These are phyloP conservation scores for Microthyrium microscopicum DNA, from an alignment of 2,329 filamentous ascomycete species.

Conservation along the genomic window DNA sequence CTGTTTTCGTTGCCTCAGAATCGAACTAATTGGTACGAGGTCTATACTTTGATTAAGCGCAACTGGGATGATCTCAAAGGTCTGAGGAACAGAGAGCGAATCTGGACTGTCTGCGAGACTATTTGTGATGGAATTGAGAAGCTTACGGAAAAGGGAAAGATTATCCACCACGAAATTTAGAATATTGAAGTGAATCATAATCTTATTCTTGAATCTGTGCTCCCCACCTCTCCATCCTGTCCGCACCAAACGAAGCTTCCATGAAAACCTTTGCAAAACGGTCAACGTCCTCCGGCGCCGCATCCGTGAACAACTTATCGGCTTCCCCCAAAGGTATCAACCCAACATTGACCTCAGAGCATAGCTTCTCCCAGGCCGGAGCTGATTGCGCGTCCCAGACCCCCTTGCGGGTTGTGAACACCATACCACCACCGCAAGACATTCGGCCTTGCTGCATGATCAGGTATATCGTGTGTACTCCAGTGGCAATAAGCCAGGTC, in stretches of 20 bases:
- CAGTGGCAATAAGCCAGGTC: neutral
- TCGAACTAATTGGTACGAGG: too few species aligned
- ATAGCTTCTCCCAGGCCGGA: conserved; percentile 11
- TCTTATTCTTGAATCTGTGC: too few species aligned
- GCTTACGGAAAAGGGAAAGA: too few species aligned
- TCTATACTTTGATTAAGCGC: too few species aligned
- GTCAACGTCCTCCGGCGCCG: neutral
- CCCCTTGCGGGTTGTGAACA: conserved; percentile 14
- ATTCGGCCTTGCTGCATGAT: conserved; percentile 10
- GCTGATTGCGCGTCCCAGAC: conserved; percentile 16
- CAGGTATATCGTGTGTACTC: conserved; percentile 11
- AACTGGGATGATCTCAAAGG: too few species aligned
- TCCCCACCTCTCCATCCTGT: neutral
- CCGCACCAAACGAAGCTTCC: neutral
- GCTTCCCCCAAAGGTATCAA: neutral
- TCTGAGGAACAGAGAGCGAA: too few species aligned
- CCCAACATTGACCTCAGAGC: neutral
- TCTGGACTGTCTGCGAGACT: too few species aligned
- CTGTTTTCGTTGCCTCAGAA: too few species aligned
- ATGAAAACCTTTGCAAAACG: neutral
- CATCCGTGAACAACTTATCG: neutral
- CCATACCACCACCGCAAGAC: conserved; percentile 13
- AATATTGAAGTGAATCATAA: too few species aligned
- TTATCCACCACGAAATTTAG: too few species aligned
- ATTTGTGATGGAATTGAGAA: too few species aligned